Conservation (phyloP, 805 yeast species). For the Candida peoriensis region DNA sequence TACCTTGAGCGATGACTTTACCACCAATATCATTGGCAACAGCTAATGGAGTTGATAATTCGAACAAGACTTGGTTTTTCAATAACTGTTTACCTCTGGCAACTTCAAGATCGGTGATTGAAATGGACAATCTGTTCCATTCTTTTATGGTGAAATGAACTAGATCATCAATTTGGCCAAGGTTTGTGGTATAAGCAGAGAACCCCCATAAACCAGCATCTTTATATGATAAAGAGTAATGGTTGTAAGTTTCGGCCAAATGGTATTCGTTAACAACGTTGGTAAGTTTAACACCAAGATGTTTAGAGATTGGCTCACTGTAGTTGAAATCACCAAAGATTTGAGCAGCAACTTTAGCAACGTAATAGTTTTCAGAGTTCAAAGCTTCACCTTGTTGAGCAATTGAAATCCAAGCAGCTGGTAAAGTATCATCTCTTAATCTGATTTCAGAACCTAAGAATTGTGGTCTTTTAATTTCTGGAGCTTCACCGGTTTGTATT, state of each 20-base stretch:
- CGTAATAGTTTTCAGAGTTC: constrained; percentile 58
- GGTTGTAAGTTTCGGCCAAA: constrained; percentile 64
- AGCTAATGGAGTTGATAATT: constrained; percentile 43
- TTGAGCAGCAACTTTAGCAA: constrained; percentile 69
- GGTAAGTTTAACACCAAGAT: constrained; percentile 66
- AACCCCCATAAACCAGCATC: constrained; percentile 86
- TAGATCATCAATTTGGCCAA: constrained; percentile 63
- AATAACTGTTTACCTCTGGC: constrained; percentile 70
- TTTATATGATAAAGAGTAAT: constrained; percentile 68
- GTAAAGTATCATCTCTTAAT: constrained; percentile 83
- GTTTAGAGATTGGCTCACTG: constrained; percentile 47
- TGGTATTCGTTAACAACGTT: constrained; percentile 67
- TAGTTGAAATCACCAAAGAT: constrained; percentile 53
- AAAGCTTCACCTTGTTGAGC: constrained; percentile 71
- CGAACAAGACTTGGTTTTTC: constrained; percentile 56
- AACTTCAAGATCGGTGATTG: constrained; percentile 72
- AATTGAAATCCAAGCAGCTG: constrained; percentile 72
- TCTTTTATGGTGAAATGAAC: constrained; percentile 78
- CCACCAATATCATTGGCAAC: constrained; percentile 55
- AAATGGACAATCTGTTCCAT: constrained; percentile 80
- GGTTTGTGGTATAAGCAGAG: constrained; percentile 57
- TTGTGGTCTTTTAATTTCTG: constrained; percentile 46
- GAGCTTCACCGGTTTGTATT: constrained; percentile 47
- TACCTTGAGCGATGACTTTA: constrained; percentile 55
- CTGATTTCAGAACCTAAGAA: constrained; percentile 86